phyloP scores from a whole-genome alignment of 345 rosid genomes.

The Combretum micranthum region DNA sequence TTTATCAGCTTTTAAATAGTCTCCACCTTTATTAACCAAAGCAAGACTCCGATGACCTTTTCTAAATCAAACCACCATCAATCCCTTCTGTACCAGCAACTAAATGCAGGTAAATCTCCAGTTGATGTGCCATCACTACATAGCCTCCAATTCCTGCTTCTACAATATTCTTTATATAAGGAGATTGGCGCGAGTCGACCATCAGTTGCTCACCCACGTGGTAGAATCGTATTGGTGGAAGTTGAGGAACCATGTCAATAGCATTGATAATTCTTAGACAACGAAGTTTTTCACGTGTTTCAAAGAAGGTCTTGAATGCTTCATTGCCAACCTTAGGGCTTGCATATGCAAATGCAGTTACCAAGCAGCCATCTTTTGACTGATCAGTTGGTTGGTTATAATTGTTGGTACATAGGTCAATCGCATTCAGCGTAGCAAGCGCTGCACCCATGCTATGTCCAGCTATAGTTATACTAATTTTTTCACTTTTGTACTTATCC shows the following conservation, averaged over 20 bases:
- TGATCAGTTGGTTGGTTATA: slow-evolving; percentile 26
- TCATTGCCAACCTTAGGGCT: slow-evolving; percentile 61
- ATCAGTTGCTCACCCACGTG: slow-evolving; percentile 55
- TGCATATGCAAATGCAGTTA: slow-evolving; percentile 45
- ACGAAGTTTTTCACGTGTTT: slow-evolving; percentile 34
- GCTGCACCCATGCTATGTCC: slow-evolving; percentile 69
- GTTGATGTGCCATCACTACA: slow-evolving; percentile 29
- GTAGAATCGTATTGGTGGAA: slow-evolving; percentile 47
- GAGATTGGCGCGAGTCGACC: slow-evolving; percentile 51
- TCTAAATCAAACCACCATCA: slow-evolving; percentile 35
- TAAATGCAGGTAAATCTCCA: slow-evolving; percentile 64
- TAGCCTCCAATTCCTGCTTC: slow-evolving; percentile 16
- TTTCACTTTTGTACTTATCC: slow-evolving; percentile 44
- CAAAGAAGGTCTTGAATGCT: slow-evolving; percentile 28
- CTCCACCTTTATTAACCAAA: slow-evolving; percentile 42
- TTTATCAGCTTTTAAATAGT: slow-evolving; percentile 15
- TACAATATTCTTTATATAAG: slow-evolving; percentile 24
- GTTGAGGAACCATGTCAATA: slow-evolving; percentile 48
- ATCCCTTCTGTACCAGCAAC: slow-evolving; percentile 65
- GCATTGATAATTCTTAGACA: slow-evolving; percentile 39
- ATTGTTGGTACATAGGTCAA: slow-evolving; percentile 52
- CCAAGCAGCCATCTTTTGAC: slow-evolving; percentile 25
- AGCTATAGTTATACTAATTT: slow-evolving; percentile 46
- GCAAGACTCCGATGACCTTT: slow-evolving; percentile 39
- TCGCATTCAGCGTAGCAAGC: slow-evolving; percentile 45